A percentile compares a stretch with the other conserved stretches of the same genome.
These are phyloP conservation scores for Geotrichum fermentans DNA, from an alignment of 1,139 yeast genomes.

Conservation along the genomic window DNA sequence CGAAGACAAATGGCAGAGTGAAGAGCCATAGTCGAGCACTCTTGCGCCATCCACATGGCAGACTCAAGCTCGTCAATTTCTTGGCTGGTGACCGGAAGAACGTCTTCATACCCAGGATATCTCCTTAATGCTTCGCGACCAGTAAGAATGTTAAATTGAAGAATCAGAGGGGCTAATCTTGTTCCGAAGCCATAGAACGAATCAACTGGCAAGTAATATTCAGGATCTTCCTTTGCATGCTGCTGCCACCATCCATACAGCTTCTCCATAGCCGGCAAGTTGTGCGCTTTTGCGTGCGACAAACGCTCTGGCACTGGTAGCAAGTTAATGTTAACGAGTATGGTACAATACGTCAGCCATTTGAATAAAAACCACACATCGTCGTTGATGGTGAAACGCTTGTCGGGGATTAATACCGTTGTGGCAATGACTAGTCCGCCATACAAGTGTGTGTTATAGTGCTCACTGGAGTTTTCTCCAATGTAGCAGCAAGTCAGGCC, in stretches of 20 bases:
- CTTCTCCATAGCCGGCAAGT: constrained; percentile 15
- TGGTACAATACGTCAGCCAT: constrained; percentile 20
- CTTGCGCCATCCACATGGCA: constrained; percentile 14
- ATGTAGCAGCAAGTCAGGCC: constrained; percentile 19
- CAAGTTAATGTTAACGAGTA: constrained; percentile 17
- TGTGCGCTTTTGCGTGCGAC: constrained; percentile 14
- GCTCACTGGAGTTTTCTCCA: constrained; percentile 17
- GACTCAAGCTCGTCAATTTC: constrained; percentile 16
- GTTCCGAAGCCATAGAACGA: constrained; percentile 21
- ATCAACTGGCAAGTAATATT: constrained; percentile 19
- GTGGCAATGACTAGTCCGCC: constrained; percentile 21
- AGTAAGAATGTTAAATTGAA: constrained; percentile 17
- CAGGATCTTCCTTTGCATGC: constrained; percentile 19
- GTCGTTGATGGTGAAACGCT: constrained; percentile 4
- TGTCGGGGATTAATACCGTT: constrained; percentile 19
- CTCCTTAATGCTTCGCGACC: constrained; percentile 5
- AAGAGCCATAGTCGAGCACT: constrained; percentile 9
- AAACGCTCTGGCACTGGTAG: constrained; percentile 14
- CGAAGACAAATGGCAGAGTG: constrained; percentile 6
- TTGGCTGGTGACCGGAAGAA: constrained; percentile 5
- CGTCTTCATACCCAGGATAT: neutral
- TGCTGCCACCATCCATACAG: constrained; percentile 20
- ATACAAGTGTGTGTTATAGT: constrained; percentile 20
- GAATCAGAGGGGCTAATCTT: constrained; percentile 16
- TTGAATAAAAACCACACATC: constrained; percentile 22